These are phyloP conservation scores for Nelumbo lutea DNA, from an alignment of 164 flowering plant genomes.

Conservation along the genomic window DNA sequence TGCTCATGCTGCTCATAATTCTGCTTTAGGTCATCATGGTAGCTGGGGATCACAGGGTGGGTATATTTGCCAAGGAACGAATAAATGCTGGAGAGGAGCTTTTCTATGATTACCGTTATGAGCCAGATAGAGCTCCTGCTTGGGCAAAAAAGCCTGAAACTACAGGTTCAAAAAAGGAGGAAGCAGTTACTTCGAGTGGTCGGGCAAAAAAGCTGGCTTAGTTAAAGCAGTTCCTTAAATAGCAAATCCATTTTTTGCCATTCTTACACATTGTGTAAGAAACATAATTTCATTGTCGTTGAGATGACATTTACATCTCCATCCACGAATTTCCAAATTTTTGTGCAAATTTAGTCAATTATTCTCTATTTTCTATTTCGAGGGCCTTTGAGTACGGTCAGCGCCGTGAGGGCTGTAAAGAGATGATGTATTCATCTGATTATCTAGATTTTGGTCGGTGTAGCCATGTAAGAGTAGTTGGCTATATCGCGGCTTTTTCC, in stretches of 20 bases:
- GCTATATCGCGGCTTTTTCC: too few relatives aligned
- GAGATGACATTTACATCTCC: too few relatives aligned
- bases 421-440: too few relatives aligned
- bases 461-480: too few relatives aligned
- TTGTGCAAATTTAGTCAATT: too few relatives aligned
- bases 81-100: constrained; percentile 90
- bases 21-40: constrained; percentile 89
- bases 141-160: constrained; percentile 98
- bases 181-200: constrained; percentile 56
- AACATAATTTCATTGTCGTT: background rate
- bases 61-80: constrained; percentile 95
- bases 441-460: too few relatives aligned
- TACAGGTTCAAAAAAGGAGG: constrained; percentile 71
- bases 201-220: constrained; percentile 94
- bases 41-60: constrained; percentile 97
- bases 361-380: too few relatives aligned
- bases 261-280: constrained; percentile 10
- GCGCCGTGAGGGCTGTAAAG: too few relatives aligned
- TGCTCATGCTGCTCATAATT: background rate
- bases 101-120: constrained; percentile 94
- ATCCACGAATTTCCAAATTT: too few relatives aligned
- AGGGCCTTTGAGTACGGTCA: too few relatives aligned
- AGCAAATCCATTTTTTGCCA: background rate
- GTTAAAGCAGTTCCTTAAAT: constrained; percentile 10
- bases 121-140: constrained; percentile 94